Evolutionary conservation across 345 rosid species (phyloP), one percentile per base, ranked within the genome.

Genomic region (Ceriops zippeliana): DNA sequence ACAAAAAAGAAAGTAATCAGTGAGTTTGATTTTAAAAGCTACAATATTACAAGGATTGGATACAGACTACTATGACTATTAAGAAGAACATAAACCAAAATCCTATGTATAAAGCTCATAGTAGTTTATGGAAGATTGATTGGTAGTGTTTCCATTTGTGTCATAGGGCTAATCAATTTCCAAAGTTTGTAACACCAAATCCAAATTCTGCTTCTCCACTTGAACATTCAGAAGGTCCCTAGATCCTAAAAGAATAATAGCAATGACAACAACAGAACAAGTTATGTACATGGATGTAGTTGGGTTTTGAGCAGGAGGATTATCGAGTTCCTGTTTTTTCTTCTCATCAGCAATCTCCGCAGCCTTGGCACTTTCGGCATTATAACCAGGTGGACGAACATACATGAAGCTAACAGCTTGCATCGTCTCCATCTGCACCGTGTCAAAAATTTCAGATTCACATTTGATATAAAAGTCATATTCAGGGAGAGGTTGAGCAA

Each of bases 331-430:
- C 69, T 69, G 67, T 56, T 5, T 74, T 68, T 77, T 81, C 74
- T 70, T 77, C 69, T 86, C 90, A 71, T 79, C 96, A 1, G 84
- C 85, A 71, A 86, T 63, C 75, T 91, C 99, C 2, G 99, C 99
- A 28, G 93, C 99, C 82, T 90, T 95, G 67, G 97, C 97, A 79
- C 96, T 95, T 79, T 95, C 99, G 6, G 96, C 83, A 81, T 86
- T 88, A 78, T 86, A 95, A 47, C 99, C 96, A 65, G 97, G 99
- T 1, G 99, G 97, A 2, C 99, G 95, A 69, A 95, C 86, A 73
- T 91, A 95, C 97, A 95, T 91, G 72, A 93, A 93, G 79, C 98
- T 91, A 65, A 93, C 97, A 19, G 97, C 99, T 86, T 91, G 88
- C 96, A 95, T 88, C 46, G 78, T 87, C 81, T 91, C 96, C 27